These are phyloP conservation scores for barrel medic (Medicago truncatula) DNA, from an alignment of 306 rosid species.

Conservation along the genomic window MtrunA17r5.0-ANR NC_053046.1:13071501-13072000, in stretches of 20 bases:
- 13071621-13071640: neutral
- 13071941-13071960: neutral
- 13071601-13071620: neutral
- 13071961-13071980: too few relatives aligned
- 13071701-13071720: neutral
- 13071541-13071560: neutral
- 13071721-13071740: conserved; percentile 34
- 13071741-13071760: conserved; percentile 27
- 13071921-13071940: too few relatives aligned
- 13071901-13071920: neutral
- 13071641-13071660: too few relatives aligned
- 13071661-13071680: neutral
- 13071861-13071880: neutral
- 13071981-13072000: too few relatives aligned
- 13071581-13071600: neutral
- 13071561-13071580: neutral
- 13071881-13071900: neutral
- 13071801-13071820: neutral
- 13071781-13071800: conserved; percentile 4
- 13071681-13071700: neutral
- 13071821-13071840: neutral
- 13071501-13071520: neutral
- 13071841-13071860: neutral
- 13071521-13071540: neutral
- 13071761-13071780: conserved; percentile 2